Percentiles rank a stretch among this genome's conserved stretches.
Evolutionary conservation across 176 grass and related monocot genomes (phyloP).

Genomic region (Eleusine coracana): DNA sequence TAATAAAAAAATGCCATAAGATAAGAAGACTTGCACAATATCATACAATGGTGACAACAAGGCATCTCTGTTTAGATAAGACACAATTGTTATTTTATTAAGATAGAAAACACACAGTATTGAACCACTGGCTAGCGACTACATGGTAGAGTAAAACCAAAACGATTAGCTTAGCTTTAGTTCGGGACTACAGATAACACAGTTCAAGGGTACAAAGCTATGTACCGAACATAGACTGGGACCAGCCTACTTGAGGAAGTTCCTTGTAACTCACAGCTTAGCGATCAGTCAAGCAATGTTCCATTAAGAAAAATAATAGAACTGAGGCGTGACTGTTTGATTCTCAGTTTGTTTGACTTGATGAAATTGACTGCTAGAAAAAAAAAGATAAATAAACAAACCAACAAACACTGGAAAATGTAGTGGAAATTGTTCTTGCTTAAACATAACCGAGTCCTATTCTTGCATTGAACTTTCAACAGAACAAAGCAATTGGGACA

Average conservation of each 20-base stretch:
- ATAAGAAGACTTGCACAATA: neutral
- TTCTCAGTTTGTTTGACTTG: neutral
- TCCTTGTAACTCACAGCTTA: constrained; percentile 15
- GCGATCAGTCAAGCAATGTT: neutral
- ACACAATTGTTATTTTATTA: neutral
- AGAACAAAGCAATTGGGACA: too few relatives aligned
- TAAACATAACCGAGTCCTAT: too few relatives aligned
- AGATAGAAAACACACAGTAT: neutral
- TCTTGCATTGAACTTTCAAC: too few relatives aligned
- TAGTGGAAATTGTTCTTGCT: neutral
- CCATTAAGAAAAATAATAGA: neutral
- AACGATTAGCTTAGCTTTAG: neutral
- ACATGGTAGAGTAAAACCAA: neutral
- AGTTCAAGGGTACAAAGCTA: neutral
- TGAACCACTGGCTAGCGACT: neutral
- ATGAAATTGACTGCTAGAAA: neutral
- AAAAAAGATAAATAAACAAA: neutral
- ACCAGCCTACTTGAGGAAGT: neutral
- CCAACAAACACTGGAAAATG: neutral
- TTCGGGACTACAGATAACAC: neutral
- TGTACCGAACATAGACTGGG: neutral
- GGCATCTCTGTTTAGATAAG: neutral
- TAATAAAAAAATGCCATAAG: neutral
- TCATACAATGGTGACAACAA: neutral
- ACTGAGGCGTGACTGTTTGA: neutral